A percentile compares a stretch with the other conserved stretches of the same genome.
Evolutionary conservation across 2,329 filamentous ascomycete genomes (phyloP).

Genomic region (Nemania sp.): DNA sequence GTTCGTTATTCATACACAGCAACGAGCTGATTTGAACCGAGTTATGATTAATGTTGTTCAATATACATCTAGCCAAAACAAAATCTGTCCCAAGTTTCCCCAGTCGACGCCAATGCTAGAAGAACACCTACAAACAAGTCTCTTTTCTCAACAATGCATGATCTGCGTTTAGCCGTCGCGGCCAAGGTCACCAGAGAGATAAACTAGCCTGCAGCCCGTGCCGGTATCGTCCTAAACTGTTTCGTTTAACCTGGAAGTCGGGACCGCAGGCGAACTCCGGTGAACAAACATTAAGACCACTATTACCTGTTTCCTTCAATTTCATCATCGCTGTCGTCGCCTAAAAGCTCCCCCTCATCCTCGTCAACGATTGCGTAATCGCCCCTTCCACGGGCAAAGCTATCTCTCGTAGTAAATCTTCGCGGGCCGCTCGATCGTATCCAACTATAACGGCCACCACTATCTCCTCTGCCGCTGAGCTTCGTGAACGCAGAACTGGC

Average conservation of each 20-base stretch:
- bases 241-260: background rate
- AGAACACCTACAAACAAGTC: slow-evolving; percentile 21
- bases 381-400: slow-evolving; percentile 86
- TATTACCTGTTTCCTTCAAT: slow-evolving; percentile 58
- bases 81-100: slow-evolving; percentile 29
- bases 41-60: slow-evolving; percentile 28
- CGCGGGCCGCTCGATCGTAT: slow-evolving; percentile 66
- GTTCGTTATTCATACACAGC: background rate
- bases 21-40: background rate
- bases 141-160: slow-evolving; percentile 15
- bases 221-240: background rate
- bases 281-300: background rate
- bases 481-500: slow-evolving; percentile 64
- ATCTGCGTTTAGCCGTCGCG: slow-evolving; percentile 17
- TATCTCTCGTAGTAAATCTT: slow-evolving; percentile 87
- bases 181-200: slow-evolving; percentile 5
- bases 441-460: slow-evolving; percentile 62
- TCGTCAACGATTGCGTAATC: slow-evolving; percentile 91
- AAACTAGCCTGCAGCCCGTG: background rate
- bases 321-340: slow-evolving; percentile 94
- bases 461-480: slow-evolving; percentile 60
- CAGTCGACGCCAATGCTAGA: slow-evolving; percentile 33
- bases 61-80: slow-evolving; percentile 37
- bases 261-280: slow-evolving; percentile 5
- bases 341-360: slow-evolving; percentile 93